These are phyloP conservation scores for Pythium grandisporangium DNA, from an alignment of 352 stramenopile genomes.

Conservation along the genomic window DNA sequence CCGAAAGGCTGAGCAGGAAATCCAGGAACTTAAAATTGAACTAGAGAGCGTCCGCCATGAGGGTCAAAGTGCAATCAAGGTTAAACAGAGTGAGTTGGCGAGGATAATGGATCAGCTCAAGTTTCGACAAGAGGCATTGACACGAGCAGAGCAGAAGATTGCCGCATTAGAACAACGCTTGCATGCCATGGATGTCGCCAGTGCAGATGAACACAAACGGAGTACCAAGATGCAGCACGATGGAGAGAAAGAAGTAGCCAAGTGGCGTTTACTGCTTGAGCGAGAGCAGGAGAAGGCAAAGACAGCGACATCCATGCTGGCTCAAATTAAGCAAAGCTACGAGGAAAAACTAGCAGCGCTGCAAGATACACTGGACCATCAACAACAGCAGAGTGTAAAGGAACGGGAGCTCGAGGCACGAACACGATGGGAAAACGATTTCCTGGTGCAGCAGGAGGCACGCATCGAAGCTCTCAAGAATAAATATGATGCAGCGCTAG, in stretches of 20 bases:
- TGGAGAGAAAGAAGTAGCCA: constrained; percentile 45
- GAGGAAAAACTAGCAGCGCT: constrained; percentile 37
- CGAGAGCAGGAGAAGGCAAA: constrained; percentile 37
- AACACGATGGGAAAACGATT: constrained; percentile 61
- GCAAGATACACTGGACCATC: constrained; percentile 33
- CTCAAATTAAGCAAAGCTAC: constrained; percentile 29
- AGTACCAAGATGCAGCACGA: constrained; percentile 22
- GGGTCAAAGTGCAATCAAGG: constrained; percentile 28
- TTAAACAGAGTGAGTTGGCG: constrained; percentile 44
- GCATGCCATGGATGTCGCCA: constrained; percentile 14
- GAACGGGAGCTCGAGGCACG: constrained; percentile 52
- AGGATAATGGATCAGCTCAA: constrained; percentile 42
- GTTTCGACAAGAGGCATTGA: constrained; percentile 40
- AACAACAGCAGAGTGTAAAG: constrained; percentile 35
- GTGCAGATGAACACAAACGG: constrained; percentile 33
- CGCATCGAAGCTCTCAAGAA: constrained; percentile 51
- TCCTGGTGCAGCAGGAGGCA: constrained; percentile 59
- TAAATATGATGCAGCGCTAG: constrained; percentile 60
- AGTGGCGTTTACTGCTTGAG: constrained; percentile 31
- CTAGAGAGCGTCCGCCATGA: constrained; percentile 24
- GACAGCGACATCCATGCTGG: constrained; percentile 14
- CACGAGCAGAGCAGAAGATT: constrained; percentile 43
- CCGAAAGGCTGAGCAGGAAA: constrained; percentile 22
- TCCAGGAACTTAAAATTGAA: constrained; percentile 20
- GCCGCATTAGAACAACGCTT: constrained; percentile 26